phyloP scores from a whole-genome alignment of 176 grass and related monocot genomes.

The Aegilops sharonensis region DNA sequence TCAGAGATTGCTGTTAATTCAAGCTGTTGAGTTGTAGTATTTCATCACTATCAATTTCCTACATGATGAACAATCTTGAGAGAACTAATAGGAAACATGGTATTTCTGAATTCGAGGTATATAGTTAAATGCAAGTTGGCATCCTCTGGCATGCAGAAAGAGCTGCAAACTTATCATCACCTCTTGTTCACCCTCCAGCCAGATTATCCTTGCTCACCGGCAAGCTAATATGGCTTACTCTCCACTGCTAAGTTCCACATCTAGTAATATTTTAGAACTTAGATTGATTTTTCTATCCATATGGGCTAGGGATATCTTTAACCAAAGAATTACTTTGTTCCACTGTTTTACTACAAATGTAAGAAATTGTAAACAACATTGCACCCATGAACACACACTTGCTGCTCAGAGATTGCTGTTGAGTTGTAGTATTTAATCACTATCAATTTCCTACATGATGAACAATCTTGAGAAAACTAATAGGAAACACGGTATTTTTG shows the following conservation, averaged over 20 bases:
- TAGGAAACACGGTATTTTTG: neutral
- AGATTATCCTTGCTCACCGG: neutral
- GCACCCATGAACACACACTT: neutral
- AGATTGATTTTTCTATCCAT: too few relatives aligned
- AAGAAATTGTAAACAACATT: neutral
- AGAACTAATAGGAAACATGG: neutral
- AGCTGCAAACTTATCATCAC: neutral
- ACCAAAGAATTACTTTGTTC: too few relatives aligned
- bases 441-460: neutral
- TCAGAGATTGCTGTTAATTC: slow-evolving; percentile 4
- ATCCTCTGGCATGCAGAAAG: neutral
- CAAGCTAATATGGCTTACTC: neutral
- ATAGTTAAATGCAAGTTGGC: neutral
- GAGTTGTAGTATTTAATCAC: neutral
- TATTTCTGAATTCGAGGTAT: neutral
- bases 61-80: slow-evolving; percentile 2
- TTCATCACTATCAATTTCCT: neutral
- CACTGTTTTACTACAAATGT: too few relatives aligned
- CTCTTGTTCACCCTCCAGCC: neutral
- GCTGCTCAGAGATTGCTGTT: neutral
- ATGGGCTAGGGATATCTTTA: too few relatives aligned
- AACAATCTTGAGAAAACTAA: neutral
- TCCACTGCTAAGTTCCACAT: too few relatives aligned
- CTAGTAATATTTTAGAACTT: too few relatives aligned
- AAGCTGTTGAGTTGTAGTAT: neutral